These are phyloP conservation scores for Nemania serpens DNA, from an alignment of 2,329 filamentous ascomycete genomes.

Conservation along the genomic window DNA sequence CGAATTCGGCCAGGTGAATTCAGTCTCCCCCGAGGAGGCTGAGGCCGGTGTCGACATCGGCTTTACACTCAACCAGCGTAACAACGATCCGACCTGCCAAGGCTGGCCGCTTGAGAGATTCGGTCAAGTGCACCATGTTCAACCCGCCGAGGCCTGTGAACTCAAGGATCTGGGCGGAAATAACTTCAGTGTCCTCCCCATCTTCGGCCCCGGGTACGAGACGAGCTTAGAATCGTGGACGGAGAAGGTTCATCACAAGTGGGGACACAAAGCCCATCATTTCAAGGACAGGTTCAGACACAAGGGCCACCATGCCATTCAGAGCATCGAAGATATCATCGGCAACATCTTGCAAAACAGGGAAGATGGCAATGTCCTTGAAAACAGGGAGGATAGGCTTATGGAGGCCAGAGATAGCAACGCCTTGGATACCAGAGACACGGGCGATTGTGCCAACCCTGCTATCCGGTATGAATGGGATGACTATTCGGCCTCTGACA, in stretches of 20 bases:
- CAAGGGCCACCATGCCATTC: neutral
- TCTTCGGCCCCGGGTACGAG: conserved; percentile 32
- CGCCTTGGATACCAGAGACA: conserved; percentile 2
- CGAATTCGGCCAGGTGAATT: conserved; percentile 23
- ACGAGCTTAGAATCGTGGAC: conserved; percentile 16
- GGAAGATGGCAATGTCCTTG: neutral
- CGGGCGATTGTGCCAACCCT: conserved; percentile 37
- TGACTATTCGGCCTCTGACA: conserved; percentile 38
- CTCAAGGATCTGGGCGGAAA: conserved; percentile 33
- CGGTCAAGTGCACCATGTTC: conserved; percentile 32
- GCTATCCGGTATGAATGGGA: conserved; percentile 42
- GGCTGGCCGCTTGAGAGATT: conserved; percentile 33
- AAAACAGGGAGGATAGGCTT: too few relatives aligned
- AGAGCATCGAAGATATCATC: conserved; percentile 8
- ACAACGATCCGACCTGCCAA: neutral
- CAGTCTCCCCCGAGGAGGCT: conserved; percentile 27
- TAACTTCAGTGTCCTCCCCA: conserved; percentile 35
- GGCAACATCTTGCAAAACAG: conserved; percentile 8
- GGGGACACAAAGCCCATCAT: neutral
- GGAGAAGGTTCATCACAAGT: conserved; percentile 3
- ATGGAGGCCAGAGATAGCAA: neutral
- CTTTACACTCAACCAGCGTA: conserved; percentile 14
- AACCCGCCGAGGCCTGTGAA: conserved; percentile 27
- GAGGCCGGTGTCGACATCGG: conserved; percentile 15
- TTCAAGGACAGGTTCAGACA: neutral